Percentiles rank a stretch among this genome's conserved stretches.
phyloP scores from a whole-genome alignment of 768 basidiomycete genomes.

The Mycena rosella region DNA sequence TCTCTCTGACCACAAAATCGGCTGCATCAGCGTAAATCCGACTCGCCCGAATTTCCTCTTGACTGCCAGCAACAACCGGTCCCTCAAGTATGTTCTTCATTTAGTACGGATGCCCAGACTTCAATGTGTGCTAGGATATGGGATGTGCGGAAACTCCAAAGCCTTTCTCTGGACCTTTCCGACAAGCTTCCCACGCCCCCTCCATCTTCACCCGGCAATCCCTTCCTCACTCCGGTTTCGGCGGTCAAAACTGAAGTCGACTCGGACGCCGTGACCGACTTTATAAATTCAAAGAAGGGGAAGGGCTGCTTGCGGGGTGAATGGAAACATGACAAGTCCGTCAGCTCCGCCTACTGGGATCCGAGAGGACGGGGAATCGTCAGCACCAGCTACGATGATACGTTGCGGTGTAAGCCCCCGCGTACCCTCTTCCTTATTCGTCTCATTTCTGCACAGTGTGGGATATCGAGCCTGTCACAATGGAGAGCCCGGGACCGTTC shows the following conservation, averaged over 20 bases:
- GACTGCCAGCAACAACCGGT: constrained; percentile 82
- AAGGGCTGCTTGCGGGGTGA: constrained; percentile 70
- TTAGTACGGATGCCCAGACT: not conserved
- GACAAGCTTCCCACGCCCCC: constrained; percentile 45
- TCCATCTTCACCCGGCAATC: constrained; percentile 43
- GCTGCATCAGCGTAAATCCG: constrained; percentile 85
- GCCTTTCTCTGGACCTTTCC: constrained; percentile 53
- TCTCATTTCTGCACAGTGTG: constrained; percentile 67
- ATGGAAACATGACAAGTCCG: constrained; percentile 80
- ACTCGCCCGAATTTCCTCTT: constrained; percentile 72
- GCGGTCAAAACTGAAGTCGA: constrained; percentile 49
- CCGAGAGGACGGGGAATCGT: constrained; percentile 82
- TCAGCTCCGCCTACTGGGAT: constrained; percentile 90
- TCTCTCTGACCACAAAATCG: constrained; percentile 81
- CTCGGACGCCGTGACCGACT: constrained; percentile 61
- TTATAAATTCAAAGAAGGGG: constrained; percentile 64
- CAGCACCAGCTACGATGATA: constrained; percentile 89
- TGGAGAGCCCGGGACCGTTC: constrained; percentile 63
- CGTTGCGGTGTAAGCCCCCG: constrained; percentile 70
- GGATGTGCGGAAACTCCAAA: constrained; percentile 78
- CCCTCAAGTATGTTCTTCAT: constrained; percentile 66
- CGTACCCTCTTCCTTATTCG: constrained; percentile 5
- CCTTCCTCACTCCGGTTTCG: constrained; percentile 30
- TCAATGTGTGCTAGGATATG: constrained; percentile 67
- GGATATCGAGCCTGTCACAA: constrained; percentile 70